Base-by-base conservation (phyloP, 2,329 filamentous ascomycete species). In the Colletotrichum sansevieriae region DNA sequence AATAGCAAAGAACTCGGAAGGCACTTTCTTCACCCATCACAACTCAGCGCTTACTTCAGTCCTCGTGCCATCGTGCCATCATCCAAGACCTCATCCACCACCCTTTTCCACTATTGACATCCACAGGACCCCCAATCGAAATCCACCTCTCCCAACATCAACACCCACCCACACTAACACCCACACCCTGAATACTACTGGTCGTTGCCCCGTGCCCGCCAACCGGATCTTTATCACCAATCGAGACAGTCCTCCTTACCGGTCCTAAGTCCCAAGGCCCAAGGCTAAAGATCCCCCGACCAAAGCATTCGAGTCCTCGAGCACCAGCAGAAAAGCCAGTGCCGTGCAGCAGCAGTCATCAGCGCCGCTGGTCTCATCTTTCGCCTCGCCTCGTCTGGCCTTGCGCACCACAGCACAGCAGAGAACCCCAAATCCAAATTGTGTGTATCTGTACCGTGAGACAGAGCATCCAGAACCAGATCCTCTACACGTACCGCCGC, bases 201-300 rank as follows among this genome's bases (percentile, higher is more conserved):
- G 39, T 47, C 46, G 15, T 20, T 29, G 49, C 51, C 44, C 64
- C 59, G 51, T 52, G 59, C 60, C 64, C 43, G 59, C 64, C 59
- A 25, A 59, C 37, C 59, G 64, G 60, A 51, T 67, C 59, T 64
- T 52, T 9, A 57, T 47, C 41, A 63, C 64, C 64, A 63, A 67
- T 58, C 64, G 51, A 67, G 59, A 25, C 29, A 44, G 22, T 63
- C 35, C 51, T 67, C 52, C 57, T 66, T 47, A 11, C 63, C 20
- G 62, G 41, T 61, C 47, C 29, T 55, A 39, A 18, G 52, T 41
- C 33, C 18, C 35, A 29, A 8, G 6, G 7, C 18, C 37, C 35
- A 61, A 39, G 4, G 1, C 52, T 51, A 18, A n/a, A 43, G 52
- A 9, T 22, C n/a, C 52, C 35, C 29, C 29, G 29, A 29, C 29